These are phyloP conservation scores for Anisogramma anomala DNA, from an alignment of 2,329 filamentous ascomycete species.

Conservation along the genomic window DNA sequence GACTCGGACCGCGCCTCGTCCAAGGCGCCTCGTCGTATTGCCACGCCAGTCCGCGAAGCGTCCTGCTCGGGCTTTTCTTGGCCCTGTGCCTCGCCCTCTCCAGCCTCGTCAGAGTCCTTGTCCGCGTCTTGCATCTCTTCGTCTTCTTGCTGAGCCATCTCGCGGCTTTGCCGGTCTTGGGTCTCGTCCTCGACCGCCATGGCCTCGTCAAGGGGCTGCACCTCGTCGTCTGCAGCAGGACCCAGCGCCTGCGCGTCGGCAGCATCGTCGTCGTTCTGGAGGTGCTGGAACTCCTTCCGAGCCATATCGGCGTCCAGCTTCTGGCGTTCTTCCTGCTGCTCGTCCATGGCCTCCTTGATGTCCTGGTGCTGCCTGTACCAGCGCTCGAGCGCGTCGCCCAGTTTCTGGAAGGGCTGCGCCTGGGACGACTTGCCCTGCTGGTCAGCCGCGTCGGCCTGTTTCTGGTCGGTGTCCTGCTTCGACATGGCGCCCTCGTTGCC, in stretches of 20 bases:
- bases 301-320: constrained; percentile 53
- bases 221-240: constrained; percentile 76
- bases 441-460: constrained; percentile 35
- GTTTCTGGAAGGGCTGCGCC: constrained; percentile 76
- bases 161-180: constrained; percentile 34
- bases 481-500: constrained; percentile 51
- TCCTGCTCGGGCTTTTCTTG: constrained; percentile 36
- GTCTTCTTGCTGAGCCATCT: constrained; percentile 41
- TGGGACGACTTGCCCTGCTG: constrained; percentile 31
- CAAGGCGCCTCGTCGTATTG: constrained; percentile 47
- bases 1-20: constrained; percentile 36
- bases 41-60: constrained; percentile 47
- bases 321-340: constrained; percentile 42
- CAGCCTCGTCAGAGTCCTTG: constrained; percentile 32
- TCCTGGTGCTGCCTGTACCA: constrained; percentile 86
- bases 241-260: constrained; percentile 89
- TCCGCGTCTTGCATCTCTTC: constrained; percentile 24
- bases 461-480: constrained; percentile 33
- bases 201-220: constrained; percentile 71
- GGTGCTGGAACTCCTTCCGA: constrained; percentile 82
- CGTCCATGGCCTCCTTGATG: constrained; percentile 54
- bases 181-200: constrained; percentile 72
- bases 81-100: constrained; percentile 28
- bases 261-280: constrained; percentile 69
- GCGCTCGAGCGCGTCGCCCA: constrained; percentile 82